Evolutionary conservation across 495 filamentous ascomycete genomes (phyloP).

Genomic region (Aspergillus coremiiformis): DNA sequence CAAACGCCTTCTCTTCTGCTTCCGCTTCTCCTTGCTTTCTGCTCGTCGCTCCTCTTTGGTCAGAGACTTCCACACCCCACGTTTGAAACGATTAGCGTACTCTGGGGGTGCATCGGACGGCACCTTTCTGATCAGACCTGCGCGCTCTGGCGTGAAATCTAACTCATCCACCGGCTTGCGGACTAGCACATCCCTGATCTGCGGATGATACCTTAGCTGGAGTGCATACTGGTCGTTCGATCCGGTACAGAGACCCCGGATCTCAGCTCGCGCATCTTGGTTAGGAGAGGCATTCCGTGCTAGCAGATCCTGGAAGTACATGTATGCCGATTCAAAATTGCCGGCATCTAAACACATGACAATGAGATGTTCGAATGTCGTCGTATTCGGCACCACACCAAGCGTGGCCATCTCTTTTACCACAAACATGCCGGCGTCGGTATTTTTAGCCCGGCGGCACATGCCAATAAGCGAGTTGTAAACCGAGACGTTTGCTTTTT

Average conservation of each 20-base stretch:
- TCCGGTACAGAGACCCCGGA: slow-evolving; percentile 22
- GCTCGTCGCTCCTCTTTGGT: slow-evolving; percentile 10
- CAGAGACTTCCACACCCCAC: not conserved
- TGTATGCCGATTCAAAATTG: slow-evolving; percentile 33
- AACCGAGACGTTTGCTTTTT: slow-evolving; percentile 50
- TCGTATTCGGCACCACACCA: slow-evolving; percentile 47
- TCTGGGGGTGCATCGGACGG: not conserved
- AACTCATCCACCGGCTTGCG: slow-evolving; percentile 7
- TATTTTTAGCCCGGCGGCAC: slow-evolving; percentile 43
- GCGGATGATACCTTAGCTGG: slow-evolving; percentile 25
- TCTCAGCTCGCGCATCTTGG: slow-evolving; percentile 19
- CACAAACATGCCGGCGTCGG: slow-evolving; percentile 58
- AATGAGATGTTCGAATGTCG: slow-evolving; percentile 64
- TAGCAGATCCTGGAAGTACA: slow-evolving; percentile 34
- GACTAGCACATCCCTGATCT: slow-evolving; percentile 11
- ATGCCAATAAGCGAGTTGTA: slow-evolving; percentile 63
- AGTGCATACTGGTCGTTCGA: slow-evolving; percentile 27
- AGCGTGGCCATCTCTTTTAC: slow-evolving; percentile 66
- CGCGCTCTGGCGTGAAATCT: not conserved
- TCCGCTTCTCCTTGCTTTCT: slow-evolving; percentile 16
- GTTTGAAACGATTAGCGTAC: not conserved
- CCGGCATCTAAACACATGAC: slow-evolving; percentile 50
- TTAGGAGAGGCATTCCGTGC: slow-evolving; percentile 20
- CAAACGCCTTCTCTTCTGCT: slow-evolving; percentile 14
- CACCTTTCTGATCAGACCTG: slow-evolving; percentile 1